Evolutionary conservation across 2,329 filamentous ascomycete species (phyloP).

Genomic region (Hysterium pulicare): DNA sequence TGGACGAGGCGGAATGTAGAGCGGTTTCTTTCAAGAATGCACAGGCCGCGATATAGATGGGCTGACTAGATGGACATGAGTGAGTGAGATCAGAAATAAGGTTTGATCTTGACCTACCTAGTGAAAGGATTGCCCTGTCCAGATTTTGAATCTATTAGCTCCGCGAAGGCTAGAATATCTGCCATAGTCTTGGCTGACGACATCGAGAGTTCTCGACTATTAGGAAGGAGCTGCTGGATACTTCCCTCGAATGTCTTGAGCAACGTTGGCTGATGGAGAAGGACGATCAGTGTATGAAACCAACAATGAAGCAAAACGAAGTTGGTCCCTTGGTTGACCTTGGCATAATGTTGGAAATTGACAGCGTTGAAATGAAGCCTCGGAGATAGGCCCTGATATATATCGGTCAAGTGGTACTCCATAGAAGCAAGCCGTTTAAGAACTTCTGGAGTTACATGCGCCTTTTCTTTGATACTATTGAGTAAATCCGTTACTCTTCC

Average conservation of each 20-base stretch:
- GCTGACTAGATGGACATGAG: conserved; percentile 58
- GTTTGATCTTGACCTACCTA: conserved; percentile 23
- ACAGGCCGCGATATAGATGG: conserved; percentile 87
- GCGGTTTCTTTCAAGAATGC: conserved; percentile 83
- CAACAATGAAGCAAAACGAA: conserved; percentile 85
- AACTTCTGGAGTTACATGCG: conserved; percentile 72
- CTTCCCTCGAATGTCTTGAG: conserved; percentile 70
- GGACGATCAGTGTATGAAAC: conserved; percentile 83
- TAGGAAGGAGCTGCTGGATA: conserved; percentile 70
- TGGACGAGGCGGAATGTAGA: conserved; percentile 61
- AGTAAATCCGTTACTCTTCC: conserved; percentile 79
- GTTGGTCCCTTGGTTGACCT: conserved; percentile 75
- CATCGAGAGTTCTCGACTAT: conserved; percentile 79
- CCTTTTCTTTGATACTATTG: conserved; percentile 72
- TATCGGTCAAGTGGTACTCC: conserved; percentile 73
- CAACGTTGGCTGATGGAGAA: conserved; percentile 79
- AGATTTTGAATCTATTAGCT: conserved; percentile 80
- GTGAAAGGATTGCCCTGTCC: conserved; percentile 87
- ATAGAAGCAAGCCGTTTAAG: conserved; percentile 70
- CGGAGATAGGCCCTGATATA: conserved; percentile 71
- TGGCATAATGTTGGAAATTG: conserved; percentile 83
- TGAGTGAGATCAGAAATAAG: neutral
- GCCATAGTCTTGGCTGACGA: conserved; percentile 89
- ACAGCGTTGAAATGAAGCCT: conserved; percentile 77
- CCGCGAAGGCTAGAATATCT: conserved; percentile 81